Base-by-base conservation (phyloP, 345 rosid species). In the Melastoma malabathricum region DNA sequence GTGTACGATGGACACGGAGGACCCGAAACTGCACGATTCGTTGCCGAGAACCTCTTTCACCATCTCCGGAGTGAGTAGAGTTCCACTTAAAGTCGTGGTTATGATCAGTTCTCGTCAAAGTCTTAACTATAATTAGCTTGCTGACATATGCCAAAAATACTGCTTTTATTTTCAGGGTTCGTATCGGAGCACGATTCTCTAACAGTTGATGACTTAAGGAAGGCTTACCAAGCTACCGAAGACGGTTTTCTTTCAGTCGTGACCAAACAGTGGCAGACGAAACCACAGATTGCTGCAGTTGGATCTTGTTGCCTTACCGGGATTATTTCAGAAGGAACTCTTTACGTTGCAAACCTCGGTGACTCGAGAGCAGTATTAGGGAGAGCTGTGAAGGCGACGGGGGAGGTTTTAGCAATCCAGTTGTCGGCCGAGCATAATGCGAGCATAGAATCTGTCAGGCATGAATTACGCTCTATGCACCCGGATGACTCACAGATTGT, bases 281-380 rank as follows among this genome's bases (percentile, higher is more conserved):
- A 56, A 29, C 80, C 80, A 14, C 80, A 75, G 57, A 71, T 75
- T 44, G 80, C 80, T 15, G 74, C 80, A 18, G 80, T 75, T 10
- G 80, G 80, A 46, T 68, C 80, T 44, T 75, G 80, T 55, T 75
- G 80, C 51, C 72, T 75, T 45, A 67, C 64, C n/a, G 72, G 76
- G 22, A 73, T 75, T 51, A 50, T 75, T 41, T 71, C 76, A 56
- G 62, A 52, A 3, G 76, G 74, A 60, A 58, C 52, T 62, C 77
- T 75, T 43, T 75, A 75, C 51, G 50, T 75, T 27, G 80, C 80
- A 18, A 75, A 68, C 58, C 61, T 66, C 18, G 80, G 80, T 43
- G 80, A 75, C 55, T 75, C 80, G 1, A 72, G 80, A 10, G 80
- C 80, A 51, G 80, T 75, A 48, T 55, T 75, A 31, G 80, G 77